Evolutionary conservation across 2,329 filamentous ascomycete genomes (phyloP), one percentile per base, ranked within the genome.

Genomic region (Orbilia blumenaviensis): DNA sequence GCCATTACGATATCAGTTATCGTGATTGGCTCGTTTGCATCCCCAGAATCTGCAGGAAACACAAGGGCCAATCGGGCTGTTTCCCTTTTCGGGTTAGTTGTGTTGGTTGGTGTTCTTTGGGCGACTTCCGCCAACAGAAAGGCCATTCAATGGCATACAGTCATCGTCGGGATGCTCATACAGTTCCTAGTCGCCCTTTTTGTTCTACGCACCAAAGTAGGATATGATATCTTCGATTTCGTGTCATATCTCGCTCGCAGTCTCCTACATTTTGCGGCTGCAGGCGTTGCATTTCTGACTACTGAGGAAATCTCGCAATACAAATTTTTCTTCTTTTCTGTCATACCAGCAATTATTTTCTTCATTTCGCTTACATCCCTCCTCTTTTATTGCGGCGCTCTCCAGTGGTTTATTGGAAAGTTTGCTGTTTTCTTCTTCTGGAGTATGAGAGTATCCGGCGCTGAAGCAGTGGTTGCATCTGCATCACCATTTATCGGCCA

Each of bases 401-500:
- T 97, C 63, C 93, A 96, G 84, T 97, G 94, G 93, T 92, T 94
- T 83, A 89, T 97, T 81, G 86, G 86, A 79, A 97, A 97, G 83
- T 92, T 95, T 80, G 93, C 94, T 74, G 87, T 88, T 61, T 93
- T 97, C 84, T 96, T 97, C 87, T 96, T 94, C 88, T 96, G 92
- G 91, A 87, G 86, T 48, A 90, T 97, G 83, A 88, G 89, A 61
- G 92, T 97, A 4, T 96, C 93, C 3, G 94, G 94, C 77, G 92
- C 92, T 50, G 94, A 97, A 83, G 93, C 94, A n/a, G 91, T 97
- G 58, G 94, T 97, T 72, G 94, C 94, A 34, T 92, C 94, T 34
- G 93, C 94, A 8, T 96, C 93, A 0, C 94, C 94, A 7, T 97
- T 97, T 84, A 95, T 97, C 81, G 94, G 94, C 7, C 93, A 96